These are phyloP conservation scores for Penicillium manginii DNA, from an alignment of 495 filamentous ascomycete species.

Conservation along the genomic window DNA sequence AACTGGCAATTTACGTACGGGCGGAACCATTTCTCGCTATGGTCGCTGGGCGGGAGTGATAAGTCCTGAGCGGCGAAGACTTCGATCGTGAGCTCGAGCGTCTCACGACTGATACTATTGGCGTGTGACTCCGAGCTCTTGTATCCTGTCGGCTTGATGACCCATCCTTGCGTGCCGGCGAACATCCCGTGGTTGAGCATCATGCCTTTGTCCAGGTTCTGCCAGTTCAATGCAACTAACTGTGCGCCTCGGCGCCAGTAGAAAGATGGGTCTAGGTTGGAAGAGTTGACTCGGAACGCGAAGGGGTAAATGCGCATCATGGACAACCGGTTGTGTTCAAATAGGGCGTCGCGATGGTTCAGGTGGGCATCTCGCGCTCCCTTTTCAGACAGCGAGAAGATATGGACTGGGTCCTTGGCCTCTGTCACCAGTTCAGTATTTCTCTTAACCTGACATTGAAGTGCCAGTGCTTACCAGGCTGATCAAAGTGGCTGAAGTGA, in stretches of 20 bases:
- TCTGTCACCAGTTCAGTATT: conserved; percentile 39
- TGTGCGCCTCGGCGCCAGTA: conserved; percentile 93
- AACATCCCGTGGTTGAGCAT: conserved; percentile 98
- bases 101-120: conserved; percentile 28
- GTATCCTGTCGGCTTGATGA: conserved; percentile 78
- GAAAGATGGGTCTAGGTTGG: conserved; percentile 79
- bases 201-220: conserved; percentile 86
- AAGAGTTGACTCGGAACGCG: conserved; percentile 78
- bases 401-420: conserved; percentile 75
- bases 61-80: conserved; percentile 58
- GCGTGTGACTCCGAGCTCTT: conserved; percentile 41
- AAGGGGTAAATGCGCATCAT: conserved; percentile 91
- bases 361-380: conserved; percentile 72
- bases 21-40: conserved; percentile 62
- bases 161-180: conserved; percentile 75
- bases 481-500: conserved; percentile 71
- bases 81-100: conserved; percentile 52
- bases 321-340: conserved; percentile 79
- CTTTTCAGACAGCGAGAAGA: conserved; percentile 86
- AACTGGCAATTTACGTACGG: conserved; percentile 84
- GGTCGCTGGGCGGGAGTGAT: conserved; percentile 51
- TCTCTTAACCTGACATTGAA: too few species aligned
- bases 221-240: conserved; percentile 94
- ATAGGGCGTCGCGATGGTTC: conserved; percentile 61
- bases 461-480: conserved; percentile 48